Evolutionary conservation across 176 grass and related monocot genomes (phyloP).

Genomic region (Echinochloa phyllopogon): DNA sequence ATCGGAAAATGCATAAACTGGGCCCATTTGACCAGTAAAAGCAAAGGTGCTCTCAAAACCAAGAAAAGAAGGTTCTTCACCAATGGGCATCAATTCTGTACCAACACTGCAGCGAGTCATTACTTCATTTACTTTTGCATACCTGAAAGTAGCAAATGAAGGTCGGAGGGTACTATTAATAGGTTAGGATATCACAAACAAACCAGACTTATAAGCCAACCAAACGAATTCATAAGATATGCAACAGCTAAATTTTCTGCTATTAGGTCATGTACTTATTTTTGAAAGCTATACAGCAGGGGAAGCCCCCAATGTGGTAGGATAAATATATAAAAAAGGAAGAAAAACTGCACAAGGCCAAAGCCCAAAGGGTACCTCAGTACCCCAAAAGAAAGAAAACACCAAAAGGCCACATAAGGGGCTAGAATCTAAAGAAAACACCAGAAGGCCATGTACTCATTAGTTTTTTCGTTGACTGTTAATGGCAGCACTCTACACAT

Average conservation of each 20-base stretch:
- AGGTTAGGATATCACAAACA: slow-evolving; percentile 28
- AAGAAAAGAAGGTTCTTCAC: slow-evolving; percentile 78
- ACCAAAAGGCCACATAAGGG: no score
- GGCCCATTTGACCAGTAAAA: slow-evolving; percentile 95
- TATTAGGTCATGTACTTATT: not conserved
- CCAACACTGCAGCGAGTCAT: slow-evolving; percentile 90
- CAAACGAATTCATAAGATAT: slow-evolving; percentile 26
- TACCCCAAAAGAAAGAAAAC: no score
- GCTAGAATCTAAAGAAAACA: no score
- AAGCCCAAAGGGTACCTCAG: no score
- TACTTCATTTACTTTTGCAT: slow-evolving; percentile 89
- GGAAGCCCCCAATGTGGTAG: no score
- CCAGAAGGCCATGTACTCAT: not conserved
- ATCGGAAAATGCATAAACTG: slow-evolving; percentile 89
- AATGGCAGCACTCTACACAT: not conserved
- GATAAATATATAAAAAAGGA: no score
- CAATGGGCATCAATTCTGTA: slow-evolving; percentile 78
- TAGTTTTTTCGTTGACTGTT: not conserved
- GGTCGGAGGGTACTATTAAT: slow-evolving; percentile 33
- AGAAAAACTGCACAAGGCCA: no score
- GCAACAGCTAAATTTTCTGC: slow-evolving; percentile 7
- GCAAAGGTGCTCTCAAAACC: slow-evolving; percentile 81
- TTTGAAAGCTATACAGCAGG: no score
- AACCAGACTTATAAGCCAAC: slow-evolving; percentile 2
- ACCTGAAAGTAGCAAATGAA: slow-evolving; percentile 66